phyloP scores from a whole-genome alignment of 495 filamentous ascomycete genomes.

The Antarctomyces pellizariae region DNA sequence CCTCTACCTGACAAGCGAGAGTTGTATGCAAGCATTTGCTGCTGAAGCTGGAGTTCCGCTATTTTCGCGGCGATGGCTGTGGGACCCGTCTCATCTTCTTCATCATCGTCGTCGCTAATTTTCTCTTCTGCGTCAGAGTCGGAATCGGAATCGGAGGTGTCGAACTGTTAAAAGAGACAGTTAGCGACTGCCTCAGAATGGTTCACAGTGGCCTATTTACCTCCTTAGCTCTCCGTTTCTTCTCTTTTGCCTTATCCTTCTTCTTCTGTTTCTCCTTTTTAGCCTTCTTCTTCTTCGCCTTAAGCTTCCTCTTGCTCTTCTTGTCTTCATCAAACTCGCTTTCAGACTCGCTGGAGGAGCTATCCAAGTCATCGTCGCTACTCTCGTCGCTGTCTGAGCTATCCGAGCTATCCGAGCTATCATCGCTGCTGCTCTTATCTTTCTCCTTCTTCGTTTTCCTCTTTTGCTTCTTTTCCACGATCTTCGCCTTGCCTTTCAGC shows the following conservation, averaged over 20 bases:
- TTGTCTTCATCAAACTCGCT: slow-evolving; percentile 16
- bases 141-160: slow-evolving; percentile 15
- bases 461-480: slow-evolving; percentile 14
- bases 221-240: slow-evolving; percentile 6
- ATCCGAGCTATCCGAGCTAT: slow-evolving; percentile 11
- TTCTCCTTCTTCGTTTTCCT: slow-evolving; percentile 19
- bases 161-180: slow-evolving; percentile 4
- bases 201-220: slow-evolving; percentile 5
- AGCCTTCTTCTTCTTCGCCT: slow-evolving; percentile 18
- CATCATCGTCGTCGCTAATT: slow-evolving; percentile 8
- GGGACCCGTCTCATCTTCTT: slow-evolving; percentile 8
- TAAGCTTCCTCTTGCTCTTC: slow-evolving; percentile 19
- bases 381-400: slow-evolving; percentile 9
- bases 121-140: slow-evolving; percentile 15
- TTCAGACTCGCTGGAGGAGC: slow-evolving; percentile 12
- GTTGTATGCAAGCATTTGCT: neutral
- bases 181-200: slow-evolving; percentile 4
- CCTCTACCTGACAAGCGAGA: slow-evolving; percentile 6
- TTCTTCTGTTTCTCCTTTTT: slow-evolving; percentile 13
- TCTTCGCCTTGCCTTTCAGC: slow-evolving; percentile 12
- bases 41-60: slow-evolving; percentile 13
- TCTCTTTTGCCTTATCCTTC: slow-evolving; percentile 10
- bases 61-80: slow-evolving; percentile 7
- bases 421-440: slow-evolving; percentile 12
- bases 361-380: slow-evolving; percentile 8